Evolutionary conservation across 2,329 filamentous ascomycete genomes (phyloP).

Genomic region (Hortaea werneckii): DNA sequence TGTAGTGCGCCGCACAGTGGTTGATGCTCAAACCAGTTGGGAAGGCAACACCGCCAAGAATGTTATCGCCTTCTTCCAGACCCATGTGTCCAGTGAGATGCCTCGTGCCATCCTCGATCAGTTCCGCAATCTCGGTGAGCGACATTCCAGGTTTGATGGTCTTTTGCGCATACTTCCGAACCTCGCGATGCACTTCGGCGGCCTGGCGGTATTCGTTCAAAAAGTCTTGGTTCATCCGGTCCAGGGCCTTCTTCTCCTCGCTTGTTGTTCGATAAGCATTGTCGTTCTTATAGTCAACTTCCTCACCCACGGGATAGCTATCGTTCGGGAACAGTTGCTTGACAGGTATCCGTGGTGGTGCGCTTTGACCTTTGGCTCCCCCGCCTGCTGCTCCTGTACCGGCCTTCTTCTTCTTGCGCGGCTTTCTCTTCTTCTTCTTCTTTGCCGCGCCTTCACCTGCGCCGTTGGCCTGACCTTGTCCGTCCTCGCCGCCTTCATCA

Average conservation of each 20-base stretch:
- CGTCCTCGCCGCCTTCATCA: constrained; percentile 21
- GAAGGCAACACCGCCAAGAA: constrained; percentile 46
- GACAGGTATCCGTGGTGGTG: constrained; percentile 38
- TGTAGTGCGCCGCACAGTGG: constrained; percentile 46
- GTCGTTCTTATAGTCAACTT: constrained; percentile 35
- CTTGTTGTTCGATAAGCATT: constrained; percentile 37
- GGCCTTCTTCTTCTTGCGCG: constrained; percentile 30
- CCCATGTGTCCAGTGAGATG: constrained; percentile 42
- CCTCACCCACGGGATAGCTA: constrained; percentile 38
- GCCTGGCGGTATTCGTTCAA: constrained; percentile 46
- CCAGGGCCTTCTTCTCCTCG: constrained; percentile 37
- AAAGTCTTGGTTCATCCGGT: constrained; percentile 38
- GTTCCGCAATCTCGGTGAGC: constrained; percentile 41
- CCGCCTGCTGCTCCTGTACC: constrained; percentile 16
- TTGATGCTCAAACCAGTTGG: constrained; percentile 47
- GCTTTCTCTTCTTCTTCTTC: constrained; percentile 37
- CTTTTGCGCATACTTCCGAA: constrained; percentile 41
- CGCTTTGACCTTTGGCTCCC: constrained; percentile 31
- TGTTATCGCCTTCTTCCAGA: constrained; percentile 40
- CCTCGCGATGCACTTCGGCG: constrained; percentile 47
- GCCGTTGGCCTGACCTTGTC: constrained; percentile 8
- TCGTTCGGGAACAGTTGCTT: constrained; percentile 36
- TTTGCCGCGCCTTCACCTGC: constrained; percentile 33
- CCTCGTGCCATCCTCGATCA: constrained; percentile 46
- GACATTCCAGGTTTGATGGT: constrained; percentile 41